Conservation (phyloP, 2,329 filamentous ascomycete genomes). For the Colletotrichum ledebouriae region DNA sequence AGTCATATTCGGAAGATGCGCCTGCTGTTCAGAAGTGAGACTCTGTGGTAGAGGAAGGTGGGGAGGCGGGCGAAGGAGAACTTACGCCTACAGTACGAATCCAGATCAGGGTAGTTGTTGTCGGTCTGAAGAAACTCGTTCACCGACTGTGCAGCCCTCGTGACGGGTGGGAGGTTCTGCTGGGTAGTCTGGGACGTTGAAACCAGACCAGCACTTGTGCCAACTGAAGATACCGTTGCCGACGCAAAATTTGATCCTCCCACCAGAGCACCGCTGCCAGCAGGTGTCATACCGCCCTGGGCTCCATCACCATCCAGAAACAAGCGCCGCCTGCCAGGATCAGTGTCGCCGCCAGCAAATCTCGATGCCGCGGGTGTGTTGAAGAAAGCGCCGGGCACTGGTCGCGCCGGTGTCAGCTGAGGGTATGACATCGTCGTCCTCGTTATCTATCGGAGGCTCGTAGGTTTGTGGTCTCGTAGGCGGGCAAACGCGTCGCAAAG, state of each 20-base stretch:
- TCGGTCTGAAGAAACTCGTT: slow-evolving; percentile 84
- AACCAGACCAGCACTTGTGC: slow-evolving; percentile 48
- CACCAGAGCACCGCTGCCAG: slow-evolving; percentile 29
- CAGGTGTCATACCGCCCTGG: slow-evolving; percentile 31
- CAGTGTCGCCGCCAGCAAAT: slow-evolving; percentile 51
- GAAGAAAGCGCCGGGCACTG: slow-evolving; percentile 81
- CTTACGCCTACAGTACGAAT: slow-evolving; percentile 90
- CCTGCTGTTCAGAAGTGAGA: slow-evolving; percentile 74
- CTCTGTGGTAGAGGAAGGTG: not conserved
- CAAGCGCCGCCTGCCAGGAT: slow-evolving; percentile 65
- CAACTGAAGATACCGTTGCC: slow-evolving; percentile 46
- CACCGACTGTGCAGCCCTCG: slow-evolving; percentile 85
- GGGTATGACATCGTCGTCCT: slow-evolving; percentile 65
- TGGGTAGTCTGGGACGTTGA: slow-evolving; percentile 60
- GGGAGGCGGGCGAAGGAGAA: slow-evolving; percentile 42
- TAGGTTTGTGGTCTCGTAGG: slow-evolving; percentile 11
- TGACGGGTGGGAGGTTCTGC: slow-evolving; percentile 73
- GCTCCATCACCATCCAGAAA: slow-evolving; percentile 54
- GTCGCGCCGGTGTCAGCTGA: slow-evolving; percentile 75
- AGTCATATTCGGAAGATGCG: slow-evolving; percentile 91
- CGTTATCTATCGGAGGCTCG: slow-evolving; percentile 34
- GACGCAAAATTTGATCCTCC: slow-evolving; percentile 39
- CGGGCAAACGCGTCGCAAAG: slow-evolving; percentile 42
- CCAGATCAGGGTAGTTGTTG: slow-evolving; percentile 87
- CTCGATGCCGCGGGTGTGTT: slow-evolving; percentile 75